A percentile compares a stretch with the other conserved stretches of the same genome.
Conservation (phyloP, 176 grass and related monocot species). For the Metroxylon sagu region DNA sequence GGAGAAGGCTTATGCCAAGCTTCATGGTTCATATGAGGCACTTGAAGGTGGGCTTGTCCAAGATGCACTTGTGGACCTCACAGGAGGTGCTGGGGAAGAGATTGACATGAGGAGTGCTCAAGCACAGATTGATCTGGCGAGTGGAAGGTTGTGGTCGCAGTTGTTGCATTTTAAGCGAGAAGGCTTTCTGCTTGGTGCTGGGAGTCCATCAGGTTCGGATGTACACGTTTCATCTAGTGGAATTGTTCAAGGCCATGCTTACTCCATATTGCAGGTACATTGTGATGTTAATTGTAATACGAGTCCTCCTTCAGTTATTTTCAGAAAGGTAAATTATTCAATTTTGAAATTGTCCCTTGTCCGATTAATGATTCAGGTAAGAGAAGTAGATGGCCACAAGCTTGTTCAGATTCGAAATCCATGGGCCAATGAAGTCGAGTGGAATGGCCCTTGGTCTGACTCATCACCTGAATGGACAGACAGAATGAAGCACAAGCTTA, state of each 20-base stretch:
- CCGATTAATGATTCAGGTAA: conserved; percentile 51
- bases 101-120: conserved; percentile 97
- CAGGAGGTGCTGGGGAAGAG: conserved; percentile 96
- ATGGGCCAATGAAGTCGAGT: conserved; percentile 98
- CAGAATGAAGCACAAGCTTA: conserved; percentile 97
- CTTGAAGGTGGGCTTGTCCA: conserved; percentile 97
- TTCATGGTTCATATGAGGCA: conserved; percentile 98
- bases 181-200: conserved; percentile 97
- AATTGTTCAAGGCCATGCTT: conserved; percentile 99
- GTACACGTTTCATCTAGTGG: conserved; percentile 93
- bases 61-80: conserved; percentile 97
- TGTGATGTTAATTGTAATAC: neutral
- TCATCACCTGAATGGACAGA: conserved; percentile 89
- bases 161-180: conserved; percentile 94
- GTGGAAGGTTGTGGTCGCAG: conserved; percentile 95
- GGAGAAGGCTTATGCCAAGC: conserved; percentile 98
- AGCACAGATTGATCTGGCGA: conserved; percentile 90
- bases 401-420: conserved; percentile 98
- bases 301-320: conserved; percentile 13
- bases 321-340: neutral
- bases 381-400: conserved; percentile 97
- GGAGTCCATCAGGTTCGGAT: conserved; percentile 94
- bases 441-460: conserved; percentile 99
- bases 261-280: conserved; percentile 94
- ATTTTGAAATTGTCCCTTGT: neutral